Base-by-base conservation (phyloP, 192 early-diverging fungal genomes). In the Coemansia sp. region DNA sequence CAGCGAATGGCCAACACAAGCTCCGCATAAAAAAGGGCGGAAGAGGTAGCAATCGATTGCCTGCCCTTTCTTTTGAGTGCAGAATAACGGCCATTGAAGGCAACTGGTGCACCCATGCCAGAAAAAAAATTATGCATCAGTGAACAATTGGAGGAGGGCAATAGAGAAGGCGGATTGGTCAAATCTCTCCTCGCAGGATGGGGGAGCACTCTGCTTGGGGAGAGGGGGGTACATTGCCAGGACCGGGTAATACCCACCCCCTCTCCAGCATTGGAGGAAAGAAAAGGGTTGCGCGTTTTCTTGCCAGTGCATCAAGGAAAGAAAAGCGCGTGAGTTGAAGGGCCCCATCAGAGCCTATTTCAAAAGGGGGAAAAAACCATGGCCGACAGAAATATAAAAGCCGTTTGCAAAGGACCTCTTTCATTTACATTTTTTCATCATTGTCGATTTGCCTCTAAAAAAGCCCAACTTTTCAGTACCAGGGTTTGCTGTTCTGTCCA, bases 241-340 rank as follows among this genome's bases (percentile, higher is more conserved):
- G 24, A 10, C 48, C 56, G 38, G 32, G n/a, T 49, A 21, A 25
- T 26, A 26, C 21, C 59, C 18, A 24, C n/a, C 21, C 59, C 59
- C 59, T n/a, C 34, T n/a, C 34, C 10, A 9, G 34, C 34, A 9
- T 12, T 12, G 6, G 10, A 49, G 50, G 50, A 51, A 60, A 60
- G 21, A 54, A 54, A 54, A 54, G 4, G 53, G 26, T 25, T 53
- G 53, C 24, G 25, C 30, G 53, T 30, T 28, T 54, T 41, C 34
- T 28, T 12, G 19, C 58, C 3, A 8, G 38, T 24, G 4, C 49
- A 48, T 26, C 28, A 28, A n/a, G 48, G 48, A 23, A 28, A 50
- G 59, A 60, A 60, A 60, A 50, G 48, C 59, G 44, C 59, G 48
- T 50, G 59, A 49, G 59, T 48, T 50, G 16, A 18, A 54, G n/a